phyloP scores from a whole-genome alignment of 345 rosid genomes.

The Eucalyptus virginea region DNA sequence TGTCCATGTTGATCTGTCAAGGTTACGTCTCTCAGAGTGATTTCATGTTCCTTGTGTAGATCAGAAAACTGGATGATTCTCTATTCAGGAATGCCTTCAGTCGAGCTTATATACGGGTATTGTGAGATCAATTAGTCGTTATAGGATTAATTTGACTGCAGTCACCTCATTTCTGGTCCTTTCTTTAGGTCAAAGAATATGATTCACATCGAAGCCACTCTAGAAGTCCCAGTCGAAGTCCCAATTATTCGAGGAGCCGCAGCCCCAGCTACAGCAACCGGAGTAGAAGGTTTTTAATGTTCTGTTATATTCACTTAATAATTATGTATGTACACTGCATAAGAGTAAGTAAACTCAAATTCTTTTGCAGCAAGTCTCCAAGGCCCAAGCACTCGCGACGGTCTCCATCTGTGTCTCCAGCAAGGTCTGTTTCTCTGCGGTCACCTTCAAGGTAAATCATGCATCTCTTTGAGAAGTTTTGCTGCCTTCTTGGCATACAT shows the following conservation, averaged over 20 bases:
- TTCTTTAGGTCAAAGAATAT: conserved; percentile 66
- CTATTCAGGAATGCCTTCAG: conserved; percentile 85
- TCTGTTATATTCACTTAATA: background rate
- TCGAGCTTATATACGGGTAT: conserved; percentile 79
- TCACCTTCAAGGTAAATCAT: conserved; percentile 24
- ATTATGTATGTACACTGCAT: background rate
- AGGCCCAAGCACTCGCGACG: conserved; percentile 8
- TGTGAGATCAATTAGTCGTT: background rate
- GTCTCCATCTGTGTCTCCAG: conserved; percentile 28
- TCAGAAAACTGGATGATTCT: conserved; percentile 81
- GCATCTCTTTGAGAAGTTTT: conserved; percentile 40
- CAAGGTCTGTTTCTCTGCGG: conserved; percentile 33
- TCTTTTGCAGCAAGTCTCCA: conserved; percentile 45
- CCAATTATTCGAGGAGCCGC: conserved; percentile 29
- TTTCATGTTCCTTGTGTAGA: conserved; percentile 16
- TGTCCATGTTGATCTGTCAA: background rate
- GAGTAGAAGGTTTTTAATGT: conserved; percentile 45
- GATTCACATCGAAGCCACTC: conserved; percentile 41
- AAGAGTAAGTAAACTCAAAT: background rate
- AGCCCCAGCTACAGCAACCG: conserved; percentile 28
- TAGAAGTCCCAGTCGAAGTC: conserved; percentile 57
- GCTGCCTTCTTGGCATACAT: background rate
- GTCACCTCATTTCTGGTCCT: background rate
- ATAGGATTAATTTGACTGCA: background rate
- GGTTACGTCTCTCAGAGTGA: background rate